Evolutionary conservation across 768 basidiomycete genomes (phyloP), one percentile per base, ranked within the genome.

Genomic region (Chiua virens): DNA sequence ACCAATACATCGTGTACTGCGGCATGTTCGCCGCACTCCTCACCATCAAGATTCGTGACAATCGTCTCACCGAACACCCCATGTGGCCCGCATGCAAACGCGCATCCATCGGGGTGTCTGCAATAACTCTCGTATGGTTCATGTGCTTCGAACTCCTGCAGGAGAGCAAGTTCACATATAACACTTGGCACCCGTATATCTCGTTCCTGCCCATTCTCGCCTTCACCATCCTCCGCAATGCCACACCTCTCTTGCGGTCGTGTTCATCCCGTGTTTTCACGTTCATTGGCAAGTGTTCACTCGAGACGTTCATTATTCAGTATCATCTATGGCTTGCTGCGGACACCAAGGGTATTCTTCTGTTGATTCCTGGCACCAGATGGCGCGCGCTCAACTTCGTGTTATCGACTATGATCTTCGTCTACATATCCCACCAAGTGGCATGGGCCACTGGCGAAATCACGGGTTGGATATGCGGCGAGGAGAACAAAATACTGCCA

Each of bases 231-330:
- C 74, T 95, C n/a, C 80, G 93, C 55, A 93, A 93, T 58, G 82
- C 89, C 18, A 92, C 74, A 40, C 72, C 77, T 3, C 71, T 80
- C 45, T 73, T 95, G 39, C 85, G 93, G 36, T 88, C 88, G 3
- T 78, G 76, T 34, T 81, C 81, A 20, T 89, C 85, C 11, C 75
- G 73, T 14, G 69, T 81, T 25, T 95, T 93, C 71, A 82, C 82
- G 22, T 92, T 89, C 71, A 77, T 95, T 45, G 93, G 93, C 36
- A 83, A 75, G 64, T 93, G 90, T 69, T 94, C 92, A 5, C 78
- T 96, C 47, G 93, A 97, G 70, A 87, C 92, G 0, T 97, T 94
- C 67, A 87, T 95, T 62, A 80, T 95, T 51, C 92, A 96, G 64
- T 95, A 85, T 66, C 92, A 91, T 60, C 71, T 90, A 39, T 93